phyloP scores from a whole-genome alignment of 805 yeast species.

The Zygotorulaspora danielsina region DNA sequence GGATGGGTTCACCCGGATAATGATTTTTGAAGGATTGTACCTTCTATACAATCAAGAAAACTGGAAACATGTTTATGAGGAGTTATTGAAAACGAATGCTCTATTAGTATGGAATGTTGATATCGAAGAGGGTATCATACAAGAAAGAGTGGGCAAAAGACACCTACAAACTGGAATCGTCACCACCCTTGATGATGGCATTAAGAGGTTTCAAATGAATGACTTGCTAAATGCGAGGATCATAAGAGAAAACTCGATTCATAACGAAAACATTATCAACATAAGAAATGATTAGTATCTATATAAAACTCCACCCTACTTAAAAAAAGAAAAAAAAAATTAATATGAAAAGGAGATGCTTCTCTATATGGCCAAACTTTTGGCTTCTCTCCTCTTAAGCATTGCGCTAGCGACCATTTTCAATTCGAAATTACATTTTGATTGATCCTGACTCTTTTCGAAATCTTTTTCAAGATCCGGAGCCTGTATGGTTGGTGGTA shows the following conservation, averaged over 20 bases:
- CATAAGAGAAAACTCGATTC: constrained; percentile 22
- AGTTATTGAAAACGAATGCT: constrained; percentile 23
- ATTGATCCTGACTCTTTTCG: constrained; percentile 1
- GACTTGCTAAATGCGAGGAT: constrained; percentile 61
- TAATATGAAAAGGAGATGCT: no score
- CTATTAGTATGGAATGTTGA: constrained; percentile 51
- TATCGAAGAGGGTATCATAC: constrained; percentile 43
- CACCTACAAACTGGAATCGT: constrained; percentile 61
- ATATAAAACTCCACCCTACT: constrained; percentile 1
- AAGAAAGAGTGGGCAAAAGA: constrained; percentile 58
- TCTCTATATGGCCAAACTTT: constrained; percentile 14
- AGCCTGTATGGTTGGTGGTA: constrained; percentile 14
- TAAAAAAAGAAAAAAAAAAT: constrained; percentile 4
- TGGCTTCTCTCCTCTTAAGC: constrained; percentile 26
- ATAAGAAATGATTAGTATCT: constrained; percentile 24
- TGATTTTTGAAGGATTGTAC: constrained; percentile 76
- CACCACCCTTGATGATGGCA: constrained; percentile 45
- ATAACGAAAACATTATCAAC: constrained; percentile 13
- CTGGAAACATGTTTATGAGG: constrained; percentile 43
- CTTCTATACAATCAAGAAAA: constrained; percentile 52
- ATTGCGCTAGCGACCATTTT: constrained; percentile 29
- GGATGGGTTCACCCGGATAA: constrained; percentile 44
- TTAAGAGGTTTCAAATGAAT: constrained; percentile 45
- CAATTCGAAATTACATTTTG: constrained; percentile 16
- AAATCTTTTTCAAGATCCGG: constrained; percentile 1